Base-by-base conservation (phyloP, 1,284 basidiomycete species). In the Ganoderma multipileum region DNA sequence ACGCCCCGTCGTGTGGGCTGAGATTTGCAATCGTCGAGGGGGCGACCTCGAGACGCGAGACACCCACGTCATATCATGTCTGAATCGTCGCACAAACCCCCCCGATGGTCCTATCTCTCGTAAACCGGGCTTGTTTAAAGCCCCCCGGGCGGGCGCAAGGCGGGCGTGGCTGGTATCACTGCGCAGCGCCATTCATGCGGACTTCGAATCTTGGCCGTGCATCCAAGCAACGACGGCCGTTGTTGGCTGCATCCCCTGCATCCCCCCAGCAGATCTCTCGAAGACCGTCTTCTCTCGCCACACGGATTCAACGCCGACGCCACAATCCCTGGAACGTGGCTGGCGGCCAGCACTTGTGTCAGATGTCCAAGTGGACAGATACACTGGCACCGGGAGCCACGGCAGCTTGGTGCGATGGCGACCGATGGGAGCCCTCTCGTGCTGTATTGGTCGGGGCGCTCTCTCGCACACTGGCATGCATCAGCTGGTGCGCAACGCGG, bases 251-350 rank as follows among this genome's bases (percentile, higher is more conserved):
- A 39, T 11, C 38, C 12, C 9, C 9, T 9, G 38, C 3, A 9
- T 11, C 38, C 38, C 38, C 38, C 38, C 38, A 39, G 38, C 38
- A 33, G 33, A 33, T 33, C 33, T 33, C 33, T 1, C 33, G 33
- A 33, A 33, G 33, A 9, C 38, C 8, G 2, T 14, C 38, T 39
- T 39, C 38, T 11, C 57, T 23, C 57, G 57, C n/a, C 38, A 23
- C 23, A 59, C 57, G 33, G 55, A 38, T 18, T 38, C 33, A 20
- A 33, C 33, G 55, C 33, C n/a, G 33, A 36, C 55, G 55, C 55
- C 33, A 60, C 58, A 39, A 26, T 60, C 58, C 58, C 58, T 60
- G 23, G 58, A 60, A 41, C 58, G 58, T 60, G 58, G 41, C 14
- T 16, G 23, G 2, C 9, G 26, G 39, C 58, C 23, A n/a, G 14